Conservation (phyloP, 2,329 filamentous ascomycete genomes). For the Pleurostoma richardsiae region DNA sequence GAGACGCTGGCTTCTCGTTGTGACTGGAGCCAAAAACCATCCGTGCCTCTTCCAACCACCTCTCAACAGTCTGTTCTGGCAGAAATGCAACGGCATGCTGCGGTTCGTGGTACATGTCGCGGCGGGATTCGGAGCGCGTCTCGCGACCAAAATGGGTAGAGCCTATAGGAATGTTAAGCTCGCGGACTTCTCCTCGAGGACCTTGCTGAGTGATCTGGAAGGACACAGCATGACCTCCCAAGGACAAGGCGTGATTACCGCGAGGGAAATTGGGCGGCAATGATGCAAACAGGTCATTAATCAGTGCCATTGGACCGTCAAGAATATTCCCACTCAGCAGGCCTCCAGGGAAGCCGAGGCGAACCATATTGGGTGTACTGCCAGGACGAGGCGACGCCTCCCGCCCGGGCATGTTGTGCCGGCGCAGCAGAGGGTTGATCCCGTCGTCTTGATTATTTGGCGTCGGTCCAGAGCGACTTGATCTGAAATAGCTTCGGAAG, state of each 20-base stretch:
- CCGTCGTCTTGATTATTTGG: conserved; percentile 69
- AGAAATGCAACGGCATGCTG: conserved; percentile 73
- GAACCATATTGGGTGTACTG: conserved; percentile 42
- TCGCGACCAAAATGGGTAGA: conserved; percentile 28
- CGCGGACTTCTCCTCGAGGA: conserved; percentile 44
- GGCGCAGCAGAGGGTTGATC: conserved; percentile 78
- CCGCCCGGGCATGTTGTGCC: conserved; percentile 37
- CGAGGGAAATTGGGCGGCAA: conserved; percentile 40
- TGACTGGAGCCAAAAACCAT: conserved; percentile 72
- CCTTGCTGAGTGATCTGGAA: conserved; percentile 51
- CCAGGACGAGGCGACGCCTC: conserved; percentile 43
- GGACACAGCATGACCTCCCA: conserved; percentile 49
- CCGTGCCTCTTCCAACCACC: conserved; percentile 87
- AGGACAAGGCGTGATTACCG: conserved; percentile 41
- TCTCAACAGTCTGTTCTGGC: conserved; percentile 63
- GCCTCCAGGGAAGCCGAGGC: conserved; percentile 41
- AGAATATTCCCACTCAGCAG: conserved; percentile 35
- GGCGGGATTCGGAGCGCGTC: conserved; percentile 40
- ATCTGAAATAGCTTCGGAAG: conserved; percentile 46
- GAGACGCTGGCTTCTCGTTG: conserved; percentile 62
- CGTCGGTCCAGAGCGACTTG: conserved; percentile 47
- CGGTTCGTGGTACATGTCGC: conserved; percentile 53
- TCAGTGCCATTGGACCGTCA: conserved; percentile 48
- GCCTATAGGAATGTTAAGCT: conserved; percentile 38
- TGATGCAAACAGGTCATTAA: conserved; percentile 52